A percentile compares a stretch with the other conserved stretches of the same genome.
phyloP scores from a whole-genome alignment of 2,329 filamentous ascomycete genomes.

The Celoporthe dispersa region DNA sequence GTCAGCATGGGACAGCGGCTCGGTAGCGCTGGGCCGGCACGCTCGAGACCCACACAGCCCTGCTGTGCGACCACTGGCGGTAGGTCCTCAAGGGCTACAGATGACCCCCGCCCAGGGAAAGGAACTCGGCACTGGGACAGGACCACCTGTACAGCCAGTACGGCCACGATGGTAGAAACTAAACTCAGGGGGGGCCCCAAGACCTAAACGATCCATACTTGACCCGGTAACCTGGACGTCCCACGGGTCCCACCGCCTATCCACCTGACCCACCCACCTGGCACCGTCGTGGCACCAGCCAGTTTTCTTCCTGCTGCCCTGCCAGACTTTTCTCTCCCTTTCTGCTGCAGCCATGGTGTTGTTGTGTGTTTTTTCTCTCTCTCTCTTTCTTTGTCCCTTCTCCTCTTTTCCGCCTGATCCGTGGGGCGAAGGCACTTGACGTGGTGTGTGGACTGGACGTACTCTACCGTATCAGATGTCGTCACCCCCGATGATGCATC shows the following conservation, averaged over 20 bases:
- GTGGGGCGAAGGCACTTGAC: not conserved
- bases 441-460: not conserved
- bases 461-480: not conserved
- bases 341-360: constrained; percentile 6
- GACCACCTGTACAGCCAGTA: not conserved
- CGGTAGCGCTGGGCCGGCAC: constrained; percentile 2
- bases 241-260: not conserved
- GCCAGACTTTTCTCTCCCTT: constrained; percentile 25
- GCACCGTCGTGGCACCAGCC: constrained; percentile 22
- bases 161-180: not conserved
- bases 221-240: constrained; percentile 2
- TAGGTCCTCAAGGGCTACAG: not conserved
- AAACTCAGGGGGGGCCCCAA: not conserved
- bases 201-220: not conserved
- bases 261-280: constrained; percentile 2
- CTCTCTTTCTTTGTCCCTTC: not conserved
- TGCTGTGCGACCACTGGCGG: not conserved
- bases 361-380: not conserved
- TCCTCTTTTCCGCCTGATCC: not conserved
- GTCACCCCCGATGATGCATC: not conserved
- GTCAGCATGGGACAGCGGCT: not conserved
- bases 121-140: not conserved
- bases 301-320: constrained; percentile 27
- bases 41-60: not conserved
- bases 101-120: not conserved